Evolutionary conservation across 495 filamentous ascomycete genomes (phyloP).

Genomic region (Aspergillus baeticus): DNA sequence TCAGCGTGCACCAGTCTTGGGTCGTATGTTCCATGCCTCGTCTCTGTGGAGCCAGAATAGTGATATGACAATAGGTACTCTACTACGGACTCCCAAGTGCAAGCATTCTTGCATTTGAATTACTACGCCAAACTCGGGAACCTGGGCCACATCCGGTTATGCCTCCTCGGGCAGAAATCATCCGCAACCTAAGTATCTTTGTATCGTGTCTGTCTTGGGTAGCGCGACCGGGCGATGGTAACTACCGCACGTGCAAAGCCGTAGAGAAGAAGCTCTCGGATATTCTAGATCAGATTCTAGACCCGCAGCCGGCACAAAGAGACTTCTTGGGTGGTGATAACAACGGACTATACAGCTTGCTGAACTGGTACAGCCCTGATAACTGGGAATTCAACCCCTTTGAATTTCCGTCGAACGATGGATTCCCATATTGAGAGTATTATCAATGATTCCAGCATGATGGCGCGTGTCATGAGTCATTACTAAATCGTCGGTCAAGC

Average conservation of each 20-base stretch:
- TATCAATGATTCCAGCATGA: neutral
- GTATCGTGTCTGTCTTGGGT: slow-evolving; percentile 58
- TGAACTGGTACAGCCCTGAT: slow-evolving; percentile 41
- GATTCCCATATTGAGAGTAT: slow-evolving; percentile 20
- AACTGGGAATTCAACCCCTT: slow-evolving; percentile 37
- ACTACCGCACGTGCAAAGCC: slow-evolving; percentile 51
- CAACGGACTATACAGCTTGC: slow-evolving; percentile 13
- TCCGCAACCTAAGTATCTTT: slow-evolving; percentile 64
- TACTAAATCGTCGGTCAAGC: too few species aligned
- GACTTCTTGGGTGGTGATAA: too few species aligned
- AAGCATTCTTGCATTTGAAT: slow-evolving; percentile 60
- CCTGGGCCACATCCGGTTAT: slow-evolving; percentile 30
- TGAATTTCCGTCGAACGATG: slow-evolving; percentile 26
- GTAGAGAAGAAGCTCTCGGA: slow-evolving; percentile 44
- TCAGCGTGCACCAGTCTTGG: slow-evolving; percentile 55
- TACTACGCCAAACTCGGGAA: slow-evolving; percentile 55
- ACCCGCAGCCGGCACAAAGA: slow-evolving; percentile 29
- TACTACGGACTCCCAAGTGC: slow-evolving; percentile 57
- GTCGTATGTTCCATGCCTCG: slow-evolving; percentile 42
- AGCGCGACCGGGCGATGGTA: slow-evolving; percentile 49
- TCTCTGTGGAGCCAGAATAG: neutral
- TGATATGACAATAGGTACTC: slow-evolving; percentile 36
- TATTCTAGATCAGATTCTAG: slow-evolving; percentile 42
- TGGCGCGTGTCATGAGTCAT: neutral
- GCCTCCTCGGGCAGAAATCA: slow-evolving; percentile 57